Evolutionary conservation across 768 basidiomycete genomes (phyloP).

Genomic region (Boletus pseudo-olivaceus): DNA sequence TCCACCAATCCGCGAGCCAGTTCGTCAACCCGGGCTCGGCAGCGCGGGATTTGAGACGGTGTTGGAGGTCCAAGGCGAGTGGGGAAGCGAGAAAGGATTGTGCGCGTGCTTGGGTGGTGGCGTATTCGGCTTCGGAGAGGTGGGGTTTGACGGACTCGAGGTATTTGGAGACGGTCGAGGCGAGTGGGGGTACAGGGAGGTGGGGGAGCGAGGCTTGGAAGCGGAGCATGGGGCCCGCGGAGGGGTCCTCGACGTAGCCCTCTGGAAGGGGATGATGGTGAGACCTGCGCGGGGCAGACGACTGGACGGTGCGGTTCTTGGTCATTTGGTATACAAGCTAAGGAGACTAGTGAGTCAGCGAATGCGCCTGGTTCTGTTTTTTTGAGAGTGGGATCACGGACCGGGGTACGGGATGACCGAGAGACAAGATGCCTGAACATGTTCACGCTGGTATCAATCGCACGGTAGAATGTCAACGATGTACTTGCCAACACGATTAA

Average conservation of each 20-base stretch:
- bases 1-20: conserved; percentile 99
- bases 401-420: conserved; percentile 14
- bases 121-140: conserved; percentile 60
- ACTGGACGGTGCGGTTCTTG: conserved; percentile 30
- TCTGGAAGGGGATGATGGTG: conserved; percentile 32
- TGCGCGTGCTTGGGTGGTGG: conserved; percentile 55
- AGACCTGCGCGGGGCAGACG: conserved; percentile 17
- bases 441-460: neutral
- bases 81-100: conserved; percentile 67
- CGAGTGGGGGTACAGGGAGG: conserved; percentile 81
- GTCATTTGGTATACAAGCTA: conserved; percentile 24
- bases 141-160: conserved; percentile 81
- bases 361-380: neutral
- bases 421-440: conserved; percentile 14
- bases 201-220: conserved; percentile 69
- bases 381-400: neutral
- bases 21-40: conserved; percentile 52
- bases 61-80: conserved; percentile 69
- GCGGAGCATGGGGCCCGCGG: conserved; percentile 65
- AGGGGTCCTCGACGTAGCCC: conserved; percentile 51
- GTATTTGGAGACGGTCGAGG: conserved; percentile 84
- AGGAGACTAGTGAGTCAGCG: neutral
- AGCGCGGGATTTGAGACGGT: conserved; percentile 73
- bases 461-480: neutral
- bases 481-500: neutral